Base-by-base conservation (phyloP, 1,139 yeast genomes). In the Wickerhamomyces sp. region DNA sequence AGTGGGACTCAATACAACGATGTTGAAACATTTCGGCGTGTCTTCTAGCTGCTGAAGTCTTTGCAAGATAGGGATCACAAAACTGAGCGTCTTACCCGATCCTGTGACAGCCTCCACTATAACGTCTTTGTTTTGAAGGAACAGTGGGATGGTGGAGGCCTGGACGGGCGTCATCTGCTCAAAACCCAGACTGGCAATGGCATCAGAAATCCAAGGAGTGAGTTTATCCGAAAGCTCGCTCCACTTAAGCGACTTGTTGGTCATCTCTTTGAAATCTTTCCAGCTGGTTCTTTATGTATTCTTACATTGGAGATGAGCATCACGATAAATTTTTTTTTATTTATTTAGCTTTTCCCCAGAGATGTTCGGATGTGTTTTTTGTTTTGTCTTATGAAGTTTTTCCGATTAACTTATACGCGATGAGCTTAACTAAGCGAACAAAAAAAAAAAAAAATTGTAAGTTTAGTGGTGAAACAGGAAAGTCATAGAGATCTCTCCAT, bases 51-150 rank as follows among this genome's bases (percentile, higher is more conserved):
- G 57, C 28, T 71, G 60, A 23, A 81, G 59, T 57, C 75, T 76
- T 49, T 88, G 91, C 17, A 89, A 56, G 3, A 88, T 72, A 0
- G 98, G 98, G 4, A 91, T 70, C 8, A 78, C 77, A 59, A 84
- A 91, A 4, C 97, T 86, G 23, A 89, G 60, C 0, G 98, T 91
- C 56, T 91, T 91, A 8, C 98, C 98, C 0, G 97, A 88, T 0
- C 98, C 98, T 0, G 98, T 91, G 2, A 88, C 96, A 0, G 97
- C 88, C 46, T 89, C 96, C 2, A 88, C 96, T 9, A 93, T 95
- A 9, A 91, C 97, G 61, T 91, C 98, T 54, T 91, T 91, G 51
- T 89, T 84, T n/a, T 81, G 81, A 30, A 83, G 62, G 47, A 93
- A 75, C 36, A 89, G 64, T 0, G 99, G 98, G 33, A 91, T 84